Evolutionary conservation across 495 filamentous ascomycete genomes (phyloP), one percentile per base, ranked within the genome.

Genomic region (Xylaria scruposa): DNA sequence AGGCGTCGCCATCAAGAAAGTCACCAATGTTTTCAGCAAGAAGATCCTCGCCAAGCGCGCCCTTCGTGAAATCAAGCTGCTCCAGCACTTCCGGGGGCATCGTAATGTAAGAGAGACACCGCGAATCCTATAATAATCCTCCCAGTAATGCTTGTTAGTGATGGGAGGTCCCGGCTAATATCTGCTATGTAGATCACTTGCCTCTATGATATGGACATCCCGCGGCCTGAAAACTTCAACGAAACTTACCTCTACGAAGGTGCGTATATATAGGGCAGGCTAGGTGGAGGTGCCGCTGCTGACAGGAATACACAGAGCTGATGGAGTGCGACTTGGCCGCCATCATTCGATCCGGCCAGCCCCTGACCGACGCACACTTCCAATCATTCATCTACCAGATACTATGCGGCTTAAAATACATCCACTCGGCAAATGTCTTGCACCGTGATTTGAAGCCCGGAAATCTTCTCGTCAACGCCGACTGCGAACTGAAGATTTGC

Each of bases 11-110:
- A 94, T 99, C 84, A 99, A 99, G 86, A 99, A 99, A 82, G 93
- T 99, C 78, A 99, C 96, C 83, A 99, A 99, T 92, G 97, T 99
- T 72, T 98, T 99, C 87, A 97, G 94, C 89, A 99, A 99, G 86
- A 98, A 98, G 90, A 99, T 99, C 75, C 86, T 99, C 71, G 96
- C 96, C 71, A 99, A 99, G 88, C 93, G 96, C 74, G 96, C 97
- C 67, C 83, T 99, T 85, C 90, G 97, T 81, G 96, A 99, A 84
- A 98, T 99, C 82, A 99, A 99, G 88, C 89, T 99, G 71, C 88
- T 99, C 70, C 97, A 98, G 85, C 96, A 99, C 79, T 99, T 99
- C 87, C 84, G 96, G 79, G 96, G 96, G 76, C 87, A 89, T 69
- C 84, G 87, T 54, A 89, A 89, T 72, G 87, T 89, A 78, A 81